Evolutionary conservation across 306 rosid genomes (phyloP), one percentile per base, ranked within the genome.

Genomic region (Prinsepia uniflora): DNA sequence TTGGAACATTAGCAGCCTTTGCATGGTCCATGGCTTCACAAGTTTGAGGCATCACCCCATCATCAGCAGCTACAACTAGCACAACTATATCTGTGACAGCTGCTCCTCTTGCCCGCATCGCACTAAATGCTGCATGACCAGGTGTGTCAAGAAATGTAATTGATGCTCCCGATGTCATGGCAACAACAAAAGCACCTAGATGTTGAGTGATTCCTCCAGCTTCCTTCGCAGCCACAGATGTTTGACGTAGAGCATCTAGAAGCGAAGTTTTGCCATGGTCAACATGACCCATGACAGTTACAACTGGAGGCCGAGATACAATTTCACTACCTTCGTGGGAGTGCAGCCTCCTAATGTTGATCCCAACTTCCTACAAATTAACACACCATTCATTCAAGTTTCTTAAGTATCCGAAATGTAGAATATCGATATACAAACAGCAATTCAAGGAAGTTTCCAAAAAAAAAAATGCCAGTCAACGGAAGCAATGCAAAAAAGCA

Each of bases 141-240:
- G 97, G 99, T 40, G 99, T 91, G 78, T 94, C 97, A 50, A 94
- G 97, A 82, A 94, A 91, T 69, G 99, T 91, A 81, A 91, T 89
- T 40, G 91, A 74, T 59, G 97, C 96, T 64, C 99, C 95, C n/a
- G 96, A 86, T 13, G 86, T 77, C 99, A 94, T 94, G 74, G 56
- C 76, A 75, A 89, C 97, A 84, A 89, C 88, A 85, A 94, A 89
- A 72, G 99, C 99, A 81, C 99, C 97, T 44, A 94, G 72, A 84
- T 94, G 98, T 81, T 94, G 98, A 71, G 97, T 94, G 77, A 94
- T 94, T 60, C 98, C 97, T 36, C 98, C 97, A 56, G 96, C 98
- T 81, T 94, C 98, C 80, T 36, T 83, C 41, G 96, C 97, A 79
- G 97, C 98, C 71, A 94, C 96, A 55, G 98, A 87, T 19, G 98